phyloP scores from a whole-genome alignment of 2,329 filamentous ascomycete species.

The Exophiala mesophila region DNA sequence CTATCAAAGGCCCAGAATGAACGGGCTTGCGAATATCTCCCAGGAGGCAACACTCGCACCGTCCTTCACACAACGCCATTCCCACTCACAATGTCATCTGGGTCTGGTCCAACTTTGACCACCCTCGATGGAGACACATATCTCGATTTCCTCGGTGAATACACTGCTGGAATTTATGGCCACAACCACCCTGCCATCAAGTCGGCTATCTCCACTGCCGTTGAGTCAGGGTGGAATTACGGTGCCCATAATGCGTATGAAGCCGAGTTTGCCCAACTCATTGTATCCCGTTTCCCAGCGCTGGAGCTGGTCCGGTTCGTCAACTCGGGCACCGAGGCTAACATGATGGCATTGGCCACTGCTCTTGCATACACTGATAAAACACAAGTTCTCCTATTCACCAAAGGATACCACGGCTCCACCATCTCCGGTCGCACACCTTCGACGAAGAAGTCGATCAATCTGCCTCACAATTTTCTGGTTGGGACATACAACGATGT shows the following conservation, averaged over 20 bases:
- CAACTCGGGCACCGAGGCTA: conserved; percentile 64
- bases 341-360: conserved; percentile 54
- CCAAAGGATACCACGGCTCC: conserved; percentile 72
- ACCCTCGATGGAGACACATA: conserved; percentile 39
- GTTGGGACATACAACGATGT: conserved; percentile 60
- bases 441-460: conserved; percentile 36
- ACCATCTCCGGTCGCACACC: conserved; percentile 39
- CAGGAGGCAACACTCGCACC: conserved; percentile 33
- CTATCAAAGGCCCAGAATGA: conserved; percentile 18
- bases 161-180: conserved; percentile 61
- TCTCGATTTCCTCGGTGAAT: conserved; percentile 59
- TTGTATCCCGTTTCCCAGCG: conserved; percentile 50
- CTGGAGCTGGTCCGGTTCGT: conserved; percentile 55
- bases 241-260: conserved; percentile 53
- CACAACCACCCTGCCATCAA: conserved; percentile 57
- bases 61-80: conserved; percentile 32
- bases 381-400: conserved; percentile 73
- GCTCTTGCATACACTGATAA: conserved; percentile 30
- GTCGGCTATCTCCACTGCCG: conserved; percentile 42
- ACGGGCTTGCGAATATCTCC: conserved; percentile 25
- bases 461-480: conserved; percentile 55
- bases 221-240: conserved; percentile 51
- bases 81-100: conserved; percentile 31
- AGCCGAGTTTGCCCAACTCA: conserved; percentile 45
- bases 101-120: conserved; percentile 28